Conservation (phyloP, 176 grass and related monocot genomes). For the Neostapfia colusana region DNA sequence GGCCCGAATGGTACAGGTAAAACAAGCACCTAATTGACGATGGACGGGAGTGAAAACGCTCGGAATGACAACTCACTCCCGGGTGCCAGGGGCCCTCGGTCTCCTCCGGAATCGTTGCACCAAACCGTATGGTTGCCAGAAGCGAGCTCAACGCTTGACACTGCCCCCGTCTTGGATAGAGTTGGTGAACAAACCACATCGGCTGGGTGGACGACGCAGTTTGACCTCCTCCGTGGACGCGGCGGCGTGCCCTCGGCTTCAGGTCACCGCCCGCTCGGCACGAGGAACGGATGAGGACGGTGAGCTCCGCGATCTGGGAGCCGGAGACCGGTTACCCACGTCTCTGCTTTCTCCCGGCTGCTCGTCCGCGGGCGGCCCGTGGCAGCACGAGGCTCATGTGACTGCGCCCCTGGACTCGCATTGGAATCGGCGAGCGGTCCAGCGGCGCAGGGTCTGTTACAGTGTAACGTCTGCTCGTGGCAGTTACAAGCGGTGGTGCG, state of each 20-base stretch:
- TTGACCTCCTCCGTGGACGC: neutral
- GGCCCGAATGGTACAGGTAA: conserved; percentile 3
- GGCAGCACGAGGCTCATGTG: neutral
- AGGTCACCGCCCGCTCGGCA: conserved; percentile 12
- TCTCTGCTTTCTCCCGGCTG: conserved; percentile 3
- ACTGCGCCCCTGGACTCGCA: neutral
- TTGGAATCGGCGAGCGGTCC: neutral
- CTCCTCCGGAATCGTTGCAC: conserved; percentile 43
- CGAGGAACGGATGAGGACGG: conserved; percentile 21
- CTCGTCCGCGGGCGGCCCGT: too few relatives aligned
- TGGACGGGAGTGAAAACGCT: neutral
- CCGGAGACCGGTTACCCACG: neutral
- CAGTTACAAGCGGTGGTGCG: too few relatives aligned
- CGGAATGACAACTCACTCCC: neutral
- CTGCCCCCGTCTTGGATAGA: conserved; percentile 34
- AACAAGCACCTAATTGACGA: neutral
- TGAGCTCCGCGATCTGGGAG: neutral
- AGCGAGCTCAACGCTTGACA: neutral
- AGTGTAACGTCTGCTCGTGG: neutral
- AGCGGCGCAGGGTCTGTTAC: neutral
- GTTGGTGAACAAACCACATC: conserved; percentile 46
- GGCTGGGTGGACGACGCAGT: neutral
- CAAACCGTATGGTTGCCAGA: conserved; percentile 31
- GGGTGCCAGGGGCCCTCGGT: too few relatives aligned
- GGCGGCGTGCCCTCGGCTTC: neutral